Conservation (phyloP, 352 stramenopile genomes). For the Phytophthora vignae region DNA sequence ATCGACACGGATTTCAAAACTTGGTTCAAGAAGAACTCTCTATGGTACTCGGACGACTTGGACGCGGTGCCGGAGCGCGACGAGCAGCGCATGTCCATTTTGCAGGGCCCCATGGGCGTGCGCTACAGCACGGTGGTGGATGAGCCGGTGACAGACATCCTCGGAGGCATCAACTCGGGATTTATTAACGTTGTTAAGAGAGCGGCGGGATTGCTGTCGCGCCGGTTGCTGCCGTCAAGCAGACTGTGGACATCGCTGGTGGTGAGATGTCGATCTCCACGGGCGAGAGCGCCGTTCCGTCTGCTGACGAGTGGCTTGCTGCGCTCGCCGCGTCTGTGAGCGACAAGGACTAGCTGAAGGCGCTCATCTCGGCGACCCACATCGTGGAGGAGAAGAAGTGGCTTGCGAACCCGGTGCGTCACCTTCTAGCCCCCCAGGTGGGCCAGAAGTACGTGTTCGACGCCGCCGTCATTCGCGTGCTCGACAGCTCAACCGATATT, state of each 20-base stretch:
- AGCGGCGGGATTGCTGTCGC: slow-evolving; percentile 18
- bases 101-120: slow-evolving; percentile 83
- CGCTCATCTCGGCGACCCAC: slow-evolving; percentile 60
- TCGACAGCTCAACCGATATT: slow-evolving; percentile 47
- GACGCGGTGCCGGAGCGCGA: slow-evolving; percentile 81
- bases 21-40: slow-evolving; percentile 92
- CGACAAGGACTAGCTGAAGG: slow-evolving; percentile 61
- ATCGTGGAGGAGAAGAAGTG: slow-evolving; percentile 64
- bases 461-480: slow-evolving; percentile 41
- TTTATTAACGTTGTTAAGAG: slow-evolving; percentile 59
- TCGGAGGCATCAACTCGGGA: slow-evolving; percentile 68
- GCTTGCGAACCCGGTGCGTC: slow-evolving; percentile 68
- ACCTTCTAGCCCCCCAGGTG: slow-evolving; percentile 56
- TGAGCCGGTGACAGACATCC: slow-evolving; percentile 84
- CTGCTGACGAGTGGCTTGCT: slow-evolving; percentile 51
- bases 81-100: slow-evolving; percentile 83
- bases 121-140: slow-evolving; percentile 78
- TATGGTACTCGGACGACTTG: slow-evolving; percentile 92
- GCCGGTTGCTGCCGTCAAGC: background rate
- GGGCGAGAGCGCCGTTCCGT: slow-evolving; percentile 35
- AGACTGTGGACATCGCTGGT: no score
- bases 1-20: no score
- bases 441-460: slow-evolving; percentile 56
- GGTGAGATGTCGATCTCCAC: slow-evolving; percentile 25
- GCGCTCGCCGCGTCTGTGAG: slow-evolving; percentile 42